phyloP scores from a whole-genome alignment of 2,329 filamentous ascomycete genomes.

The Ilyonectria destructans region DNA sequence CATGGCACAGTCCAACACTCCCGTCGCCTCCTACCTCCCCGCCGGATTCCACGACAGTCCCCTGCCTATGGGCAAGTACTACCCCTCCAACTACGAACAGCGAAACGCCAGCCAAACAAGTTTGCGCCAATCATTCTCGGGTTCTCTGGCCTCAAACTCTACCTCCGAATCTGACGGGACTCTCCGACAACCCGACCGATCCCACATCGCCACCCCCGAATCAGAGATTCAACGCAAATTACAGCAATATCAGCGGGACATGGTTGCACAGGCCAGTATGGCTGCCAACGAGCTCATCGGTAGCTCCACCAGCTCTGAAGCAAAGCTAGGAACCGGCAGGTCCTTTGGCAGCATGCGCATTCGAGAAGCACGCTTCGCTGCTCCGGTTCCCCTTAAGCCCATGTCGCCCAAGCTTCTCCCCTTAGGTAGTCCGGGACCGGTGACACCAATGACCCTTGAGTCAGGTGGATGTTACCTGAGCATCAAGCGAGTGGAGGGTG shows the following conservation, averaged over 20 bases:
- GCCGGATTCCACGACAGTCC: constrained; percentile 64
- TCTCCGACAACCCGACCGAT: constrained; percentile 28
- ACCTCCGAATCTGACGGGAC: constrained; percentile 58
- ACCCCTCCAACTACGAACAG: constrained; percentile 74
- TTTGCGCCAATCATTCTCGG: constrained; percentile 45
- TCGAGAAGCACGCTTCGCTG: constrained; percentile 57
- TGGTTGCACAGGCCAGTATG: constrained; percentile 71
- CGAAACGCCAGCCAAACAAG: constrained; percentile 49
- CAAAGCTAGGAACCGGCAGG: constrained; percentile 49
- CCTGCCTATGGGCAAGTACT: constrained; percentile 75
- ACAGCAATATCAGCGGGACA: constrained; percentile 74
- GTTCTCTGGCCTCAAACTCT: constrained; percentile 51
- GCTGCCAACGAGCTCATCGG: constrained; percentile 64
- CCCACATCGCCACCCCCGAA: constrained; percentile 41
- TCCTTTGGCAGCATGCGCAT: constrained; percentile 56
- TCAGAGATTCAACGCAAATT: constrained; percentile 67
- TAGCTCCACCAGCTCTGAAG: constrained; percentile 46
- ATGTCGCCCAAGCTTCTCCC: constrained; percentile 66
- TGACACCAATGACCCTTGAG: constrained; percentile 74
- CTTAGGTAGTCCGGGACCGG: constrained; percentile 72
- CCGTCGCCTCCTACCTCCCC: constrained; percentile 68
- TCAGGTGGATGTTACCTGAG: constrained; percentile 58
- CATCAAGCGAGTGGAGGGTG: constrained; percentile 13
- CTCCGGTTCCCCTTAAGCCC: constrained; percentile 63
- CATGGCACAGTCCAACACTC: constrained; percentile 55